phyloP scores from a whole-genome alignment of 805 yeast species.

The Myxozyma neotropica region DNA sequence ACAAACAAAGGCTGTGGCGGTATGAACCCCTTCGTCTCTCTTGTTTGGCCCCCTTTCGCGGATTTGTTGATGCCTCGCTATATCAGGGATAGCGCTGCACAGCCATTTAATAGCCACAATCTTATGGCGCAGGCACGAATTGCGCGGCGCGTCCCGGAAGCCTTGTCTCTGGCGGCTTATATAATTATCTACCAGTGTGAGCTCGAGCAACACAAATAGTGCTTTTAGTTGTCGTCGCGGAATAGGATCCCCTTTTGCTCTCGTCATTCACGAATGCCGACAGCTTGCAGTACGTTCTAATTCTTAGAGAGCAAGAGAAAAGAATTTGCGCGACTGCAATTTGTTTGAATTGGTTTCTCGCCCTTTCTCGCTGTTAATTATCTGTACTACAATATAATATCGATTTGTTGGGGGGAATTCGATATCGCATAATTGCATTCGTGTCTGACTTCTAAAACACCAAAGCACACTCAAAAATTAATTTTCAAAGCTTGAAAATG shows the following conservation, averaged over 20 bases:
- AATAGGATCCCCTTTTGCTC: too few species aligned
- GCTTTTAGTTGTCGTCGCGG: too few species aligned
- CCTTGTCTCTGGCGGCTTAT: too few species aligned
- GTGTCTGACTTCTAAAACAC: not conserved
- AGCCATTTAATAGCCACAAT: not conserved
- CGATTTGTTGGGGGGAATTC: too few species aligned
- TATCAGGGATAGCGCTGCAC: not conserved
- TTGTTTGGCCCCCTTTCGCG: not conserved
- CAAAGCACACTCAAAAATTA: not conserved
- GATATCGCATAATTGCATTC: not conserved
- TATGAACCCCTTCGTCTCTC: slow-evolving; percentile 2
- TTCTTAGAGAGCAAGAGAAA: too few species aligned
- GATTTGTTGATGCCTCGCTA: not conserved
- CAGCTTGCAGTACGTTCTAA: too few species aligned
- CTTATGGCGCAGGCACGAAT: slow-evolving; percentile 1
- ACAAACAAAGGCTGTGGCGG: not conserved
- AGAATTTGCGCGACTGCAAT: too few species aligned
- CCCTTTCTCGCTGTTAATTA: not conserved
- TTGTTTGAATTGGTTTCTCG: too few species aligned
- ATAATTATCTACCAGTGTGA: too few species aligned
- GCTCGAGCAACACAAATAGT: too few species aligned
- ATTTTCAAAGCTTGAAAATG: slow-evolving; percentile 4
- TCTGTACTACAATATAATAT: not conserved
- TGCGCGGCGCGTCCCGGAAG: not conserved
- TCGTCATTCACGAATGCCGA: too few species aligned